Conservation (phyloP, 1,284 basidiomycete species). For the Tylopilus sp. region DNA sequence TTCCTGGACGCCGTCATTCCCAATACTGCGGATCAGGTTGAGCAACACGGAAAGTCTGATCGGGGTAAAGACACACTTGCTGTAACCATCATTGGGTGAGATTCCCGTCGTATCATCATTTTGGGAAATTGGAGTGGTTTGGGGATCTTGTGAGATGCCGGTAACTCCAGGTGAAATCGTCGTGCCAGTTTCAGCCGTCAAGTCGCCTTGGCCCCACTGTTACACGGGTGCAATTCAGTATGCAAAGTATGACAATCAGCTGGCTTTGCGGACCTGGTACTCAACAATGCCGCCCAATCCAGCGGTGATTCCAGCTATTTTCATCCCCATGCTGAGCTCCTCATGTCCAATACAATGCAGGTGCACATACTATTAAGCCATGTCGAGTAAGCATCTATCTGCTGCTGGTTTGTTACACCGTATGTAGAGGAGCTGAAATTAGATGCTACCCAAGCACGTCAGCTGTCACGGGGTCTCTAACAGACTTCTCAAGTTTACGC, state of each 20-base stretch:
- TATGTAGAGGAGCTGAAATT: conserved; percentile 30
- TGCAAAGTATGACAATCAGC: not conserved
- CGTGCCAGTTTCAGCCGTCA: conserved; percentile 44
- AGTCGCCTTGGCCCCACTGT: conserved; percentile 52
- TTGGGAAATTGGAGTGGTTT: conserved; percentile 34
- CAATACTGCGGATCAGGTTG: conserved; percentile 16
- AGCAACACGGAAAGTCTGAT: not conserved
- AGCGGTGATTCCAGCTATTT: conserved; percentile 39
- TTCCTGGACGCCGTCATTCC: conserved; percentile 24
- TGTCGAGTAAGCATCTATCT: conserved; percentile 47
- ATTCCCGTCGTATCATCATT: conserved; percentile 38
- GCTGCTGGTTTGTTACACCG: conserved; percentile 50
- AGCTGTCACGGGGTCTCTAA: not conserved
- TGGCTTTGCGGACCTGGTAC: conserved; percentile 48
- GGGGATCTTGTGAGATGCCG: conserved; percentile 30
- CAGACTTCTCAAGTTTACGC: conserved; percentile 9
- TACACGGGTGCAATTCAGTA: conserved; percentile 9
- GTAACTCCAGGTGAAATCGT: conserved; percentile 34
- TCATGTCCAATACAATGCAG: not conserved
- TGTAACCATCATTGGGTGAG: conserved; percentile 67
- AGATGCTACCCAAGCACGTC: conserved; percentile 10
- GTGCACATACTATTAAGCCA: conserved; percentile 46
- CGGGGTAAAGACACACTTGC: conserved; percentile 24
- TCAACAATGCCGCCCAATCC: conserved; percentile 52
- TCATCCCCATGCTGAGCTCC: conserved; percentile 5